Evolutionary conservation across 805 yeast genomes (phyloP).

Genomic region (Danielia reshetovae): DNA sequence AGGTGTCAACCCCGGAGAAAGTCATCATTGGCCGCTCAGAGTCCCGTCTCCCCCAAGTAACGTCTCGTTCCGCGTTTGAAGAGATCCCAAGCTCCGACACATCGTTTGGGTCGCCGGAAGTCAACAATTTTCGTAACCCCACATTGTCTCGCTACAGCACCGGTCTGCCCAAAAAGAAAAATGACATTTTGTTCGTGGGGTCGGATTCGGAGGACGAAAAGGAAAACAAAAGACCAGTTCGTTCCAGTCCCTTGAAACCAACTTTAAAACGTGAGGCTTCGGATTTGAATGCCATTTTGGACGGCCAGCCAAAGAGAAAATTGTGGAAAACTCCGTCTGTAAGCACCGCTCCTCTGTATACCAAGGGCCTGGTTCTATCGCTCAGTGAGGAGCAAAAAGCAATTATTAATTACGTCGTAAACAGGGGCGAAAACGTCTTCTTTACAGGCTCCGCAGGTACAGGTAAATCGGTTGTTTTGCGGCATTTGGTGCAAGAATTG

Average conservation of each 20-base stretch:
- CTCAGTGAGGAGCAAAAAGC: constrained; percentile 40
- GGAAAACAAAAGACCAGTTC: constrained; percentile 8
- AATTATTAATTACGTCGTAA: constrained; percentile 50
- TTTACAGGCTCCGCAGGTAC: constrained; percentile 99
- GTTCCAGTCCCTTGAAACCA: constrained; percentile 8
- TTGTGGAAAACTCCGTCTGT: constrained; percentile 9
- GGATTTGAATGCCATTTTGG: constrained; percentile 16
- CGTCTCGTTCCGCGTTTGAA: constrained; percentile 14
- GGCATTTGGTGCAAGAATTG: constrained; percentile 54
- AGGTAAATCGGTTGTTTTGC: constrained; percentile 87
- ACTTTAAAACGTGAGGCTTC: constrained; percentile 19
- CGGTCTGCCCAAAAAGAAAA: constrained; percentile 13
- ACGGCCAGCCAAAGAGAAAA: constrained; percentile 21
- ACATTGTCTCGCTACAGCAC: constrained; percentile 13
- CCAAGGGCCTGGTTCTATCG: constrained; percentile 1
- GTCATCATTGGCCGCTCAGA: neutral
- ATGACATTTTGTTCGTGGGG: constrained; percentile 8
- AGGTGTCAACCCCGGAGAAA: constrained; percentile 4
- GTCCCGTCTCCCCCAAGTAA: constrained; percentile 6
- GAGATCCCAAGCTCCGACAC: constrained; percentile 24
- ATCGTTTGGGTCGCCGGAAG: constrained; percentile 35
- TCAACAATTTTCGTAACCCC: constrained; percentile 36
- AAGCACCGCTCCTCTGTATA: neutral
- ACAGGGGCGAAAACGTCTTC: constrained; percentile 64
- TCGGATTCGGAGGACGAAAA: constrained; percentile 10